phyloP scores from a whole-genome alignment of 2,329 filamentous ascomycete species.

The Talaromyces rugulosus region DNA sequence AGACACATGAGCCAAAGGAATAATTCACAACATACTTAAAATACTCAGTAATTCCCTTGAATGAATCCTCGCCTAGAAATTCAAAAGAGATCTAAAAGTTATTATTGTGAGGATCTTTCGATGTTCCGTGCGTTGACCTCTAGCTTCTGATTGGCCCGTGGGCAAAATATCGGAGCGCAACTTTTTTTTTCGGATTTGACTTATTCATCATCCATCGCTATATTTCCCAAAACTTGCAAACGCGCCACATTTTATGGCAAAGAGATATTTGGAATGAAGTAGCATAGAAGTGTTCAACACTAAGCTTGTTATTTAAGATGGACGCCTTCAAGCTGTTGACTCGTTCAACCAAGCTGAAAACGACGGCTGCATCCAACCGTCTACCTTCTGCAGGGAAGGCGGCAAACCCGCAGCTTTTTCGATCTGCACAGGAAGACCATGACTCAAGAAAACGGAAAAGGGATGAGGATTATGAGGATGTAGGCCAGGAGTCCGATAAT shows the following conservation, averaged over 20 bases:
- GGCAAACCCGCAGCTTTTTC: constrained; percentile 35
- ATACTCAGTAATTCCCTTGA: neutral
- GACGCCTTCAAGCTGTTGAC: constrained; percentile 44
- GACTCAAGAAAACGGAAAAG: constrained; percentile 36
- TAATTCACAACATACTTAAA: neutral
- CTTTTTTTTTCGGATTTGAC: neutral
- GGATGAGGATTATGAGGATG: constrained; percentile 20
- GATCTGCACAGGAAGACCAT: constrained; percentile 23
- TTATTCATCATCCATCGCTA: neutral
- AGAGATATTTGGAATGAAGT: neutral
- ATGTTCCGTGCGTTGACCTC: neutral
- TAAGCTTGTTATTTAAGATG: constrained; percentile 25
- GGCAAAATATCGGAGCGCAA: neutral
- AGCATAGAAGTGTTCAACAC: neutral
- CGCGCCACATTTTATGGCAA: neutral
- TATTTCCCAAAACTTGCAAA: neutral
- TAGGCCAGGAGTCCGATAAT: constrained; percentile 19
- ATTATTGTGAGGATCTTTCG: neutral
- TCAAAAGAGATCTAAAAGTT: neutral
- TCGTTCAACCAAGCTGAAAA: constrained; percentile 41
- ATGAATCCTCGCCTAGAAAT: neutral
- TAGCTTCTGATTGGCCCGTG: constrained; percentile 1
- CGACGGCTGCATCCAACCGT: constrained; percentile 23
- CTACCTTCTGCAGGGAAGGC: constrained; percentile 40
- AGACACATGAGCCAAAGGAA: neutral